Evolutionary conservation across 1,284 basidiomycete species (phyloP).

Genomic region (Heterobasidion irregulare): DNA sequence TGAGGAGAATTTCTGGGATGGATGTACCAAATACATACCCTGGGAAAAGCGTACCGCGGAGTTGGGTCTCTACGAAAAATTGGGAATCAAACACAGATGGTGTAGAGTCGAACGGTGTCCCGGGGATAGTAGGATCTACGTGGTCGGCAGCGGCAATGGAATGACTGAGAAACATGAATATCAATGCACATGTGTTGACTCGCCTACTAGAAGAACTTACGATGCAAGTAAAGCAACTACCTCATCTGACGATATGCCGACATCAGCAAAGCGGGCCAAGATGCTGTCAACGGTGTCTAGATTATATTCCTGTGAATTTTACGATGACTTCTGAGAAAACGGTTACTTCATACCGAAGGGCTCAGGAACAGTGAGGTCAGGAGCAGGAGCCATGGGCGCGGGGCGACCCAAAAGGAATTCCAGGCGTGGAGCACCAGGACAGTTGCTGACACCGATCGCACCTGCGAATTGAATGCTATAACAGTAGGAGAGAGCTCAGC

Average conservation of each 20-base stretch:
- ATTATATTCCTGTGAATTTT: not conserved
- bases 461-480: conserved; percentile 18
- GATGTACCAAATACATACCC: not conserved
- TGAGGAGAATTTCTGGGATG: not conserved
- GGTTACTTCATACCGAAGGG: conserved; percentile 2
- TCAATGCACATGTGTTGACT: not conserved
- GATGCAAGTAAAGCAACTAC: conserved; percentile 9
- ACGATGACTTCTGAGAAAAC: not conserved
- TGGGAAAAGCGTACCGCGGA: conserved; percentile 14
- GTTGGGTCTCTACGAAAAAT: conserved; percentile 7
- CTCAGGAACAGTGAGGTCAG: conserved; percentile 11
- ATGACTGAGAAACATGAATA: not conserved
- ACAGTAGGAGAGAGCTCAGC: not conserved
- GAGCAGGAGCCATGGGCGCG: conserved; percentile 15
- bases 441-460: conserved; percentile 19
- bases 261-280: conserved; percentile 13
- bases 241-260: conserved; percentile 12
- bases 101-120: conserved; percentile 13
- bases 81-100: conserved; percentile 4
- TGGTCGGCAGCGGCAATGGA: conserved; percentile 10
- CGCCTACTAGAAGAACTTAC: conserved; percentile 1
- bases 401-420: conserved; percentile 18
- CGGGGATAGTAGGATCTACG: conserved; percentile 6
- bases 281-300: conserved; percentile 15
- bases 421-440: conserved; percentile 18